phyloP scores from a whole-genome alignment of 768 basidiomycete genomes.

The Trametopsis cervina region DNA sequence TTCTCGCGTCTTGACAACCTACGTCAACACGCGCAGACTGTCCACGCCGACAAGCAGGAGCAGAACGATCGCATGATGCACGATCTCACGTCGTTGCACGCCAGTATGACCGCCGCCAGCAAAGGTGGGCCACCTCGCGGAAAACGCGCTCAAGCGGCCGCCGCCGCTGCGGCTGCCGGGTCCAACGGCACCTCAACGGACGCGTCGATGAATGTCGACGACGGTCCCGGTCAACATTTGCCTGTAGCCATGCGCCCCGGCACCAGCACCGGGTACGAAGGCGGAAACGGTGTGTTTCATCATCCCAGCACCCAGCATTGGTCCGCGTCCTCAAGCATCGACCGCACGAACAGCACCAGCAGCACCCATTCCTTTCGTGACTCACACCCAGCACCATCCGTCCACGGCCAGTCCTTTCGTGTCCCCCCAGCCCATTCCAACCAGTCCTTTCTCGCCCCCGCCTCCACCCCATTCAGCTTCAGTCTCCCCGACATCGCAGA shows the following conservation, averaged over 20 bases:
- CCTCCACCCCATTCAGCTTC: constrained; percentile 42
- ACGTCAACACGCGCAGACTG: constrained; percentile 94
- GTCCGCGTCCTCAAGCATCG: constrained; percentile 28
- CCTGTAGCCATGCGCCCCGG: constrained; percentile 55
- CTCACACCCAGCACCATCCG: constrained; percentile 14
- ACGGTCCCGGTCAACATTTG: too few relatives aligned
- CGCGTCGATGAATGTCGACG: constrained; percentile 32
- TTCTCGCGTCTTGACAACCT: constrained; percentile 96
- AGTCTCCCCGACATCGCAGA: constrained; percentile 29
- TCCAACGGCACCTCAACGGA: constrained; percentile 15
- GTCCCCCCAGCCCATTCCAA: constrained; percentile 37
- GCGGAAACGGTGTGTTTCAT: constrained; percentile 26
- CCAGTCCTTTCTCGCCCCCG: constrained; percentile 68
- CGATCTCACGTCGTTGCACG: constrained; percentile 77
- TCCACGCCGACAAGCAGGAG: constrained; percentile 90
- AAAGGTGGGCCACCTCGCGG: constrained; percentile 32
- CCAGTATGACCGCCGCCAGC: constrained; percentile 60
- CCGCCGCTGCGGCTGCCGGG: constrained; percentile 15
- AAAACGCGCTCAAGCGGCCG: constrained; percentile 30
- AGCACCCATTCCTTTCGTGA: constrained; percentile 70
- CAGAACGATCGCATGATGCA: constrained; percentile 91
- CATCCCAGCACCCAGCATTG: constrained; percentile 16
- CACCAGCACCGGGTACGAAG: constrained; percentile 71
- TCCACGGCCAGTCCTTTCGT: constrained; percentile 74
- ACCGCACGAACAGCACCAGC: constrained; percentile 21